Percentiles rank a stretch among this genome's conserved stretches.
Evolutionary conservation across 192 early-diverging fungal species (phyloP).

Genomic region (Helicostylum pulchrum): DNA sequence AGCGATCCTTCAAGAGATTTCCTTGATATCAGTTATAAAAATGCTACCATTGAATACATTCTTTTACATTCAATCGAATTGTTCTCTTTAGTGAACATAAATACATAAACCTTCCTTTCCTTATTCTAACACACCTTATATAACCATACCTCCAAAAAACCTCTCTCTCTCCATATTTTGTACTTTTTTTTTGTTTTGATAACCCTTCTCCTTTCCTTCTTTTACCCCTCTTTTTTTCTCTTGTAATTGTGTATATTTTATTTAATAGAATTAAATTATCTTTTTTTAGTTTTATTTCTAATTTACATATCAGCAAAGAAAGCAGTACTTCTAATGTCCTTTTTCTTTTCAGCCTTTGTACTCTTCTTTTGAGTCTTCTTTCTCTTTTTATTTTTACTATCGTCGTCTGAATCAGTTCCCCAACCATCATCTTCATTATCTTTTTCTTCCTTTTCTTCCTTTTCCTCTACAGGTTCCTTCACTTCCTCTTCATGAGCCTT

Average conservation of each 20-base stretch:
- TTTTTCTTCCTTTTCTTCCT: slow-evolving; percentile 21
- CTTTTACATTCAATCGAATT: slow-evolving; percentile 48
- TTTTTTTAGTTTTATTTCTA: too few relatives aligned
- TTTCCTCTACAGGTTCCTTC: slow-evolving; percentile 10
- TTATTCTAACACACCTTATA: neutral
- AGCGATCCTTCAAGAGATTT: slow-evolving; percentile 60
- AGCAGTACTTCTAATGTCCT: neutral
- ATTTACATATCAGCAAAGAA: slow-evolving; percentile 29
- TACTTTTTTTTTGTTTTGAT: slow-evolving; percentile 1
- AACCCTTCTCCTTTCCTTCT: neutral
- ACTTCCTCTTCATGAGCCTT: slow-evolving; percentile 39
- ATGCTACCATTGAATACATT: slow-evolving; percentile 66
- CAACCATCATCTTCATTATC: slow-evolving; percentile 30
- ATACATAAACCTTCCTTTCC: too few relatives aligned
- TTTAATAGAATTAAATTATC: too few relatives aligned
- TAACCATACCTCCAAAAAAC: neutral
- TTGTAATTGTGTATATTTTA: neutral
- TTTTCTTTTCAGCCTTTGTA: slow-evolving; percentile 9
- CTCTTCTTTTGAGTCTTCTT: slow-evolving; percentile 28
- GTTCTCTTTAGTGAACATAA: slow-evolving; percentile 3
- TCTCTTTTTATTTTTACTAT: slow-evolving; percentile 14
- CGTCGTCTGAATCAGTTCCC: slow-evolving; percentile 14
- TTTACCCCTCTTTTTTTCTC: neutral
- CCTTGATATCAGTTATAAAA: slow-evolving; percentile 71
- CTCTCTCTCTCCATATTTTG: neutral